Conservation (phyloP, 305 asterid species). For the Petunia hybrid region DNA sequence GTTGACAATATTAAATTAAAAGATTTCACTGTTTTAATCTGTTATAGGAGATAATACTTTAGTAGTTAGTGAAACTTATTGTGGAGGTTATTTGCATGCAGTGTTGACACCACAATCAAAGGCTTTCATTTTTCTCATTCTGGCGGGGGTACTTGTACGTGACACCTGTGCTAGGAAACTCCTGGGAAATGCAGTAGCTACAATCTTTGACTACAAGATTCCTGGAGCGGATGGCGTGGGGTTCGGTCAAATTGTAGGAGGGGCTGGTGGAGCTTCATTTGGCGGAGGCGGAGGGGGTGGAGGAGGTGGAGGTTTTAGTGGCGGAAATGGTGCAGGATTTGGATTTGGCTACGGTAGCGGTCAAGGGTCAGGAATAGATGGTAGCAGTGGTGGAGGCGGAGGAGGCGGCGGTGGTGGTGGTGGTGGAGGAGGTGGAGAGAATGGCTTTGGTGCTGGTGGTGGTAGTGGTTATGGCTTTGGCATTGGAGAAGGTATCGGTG, state of each 20-base stretch:
- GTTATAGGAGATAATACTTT: no score
- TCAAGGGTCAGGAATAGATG: not conserved
- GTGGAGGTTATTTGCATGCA: not conserved
- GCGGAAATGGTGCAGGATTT: conserved; percentile 28
- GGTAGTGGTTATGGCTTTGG: conserved; percentile 25
- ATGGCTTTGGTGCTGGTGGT: no score
- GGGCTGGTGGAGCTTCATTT: conserved; percentile 31
- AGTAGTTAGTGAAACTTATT: no score
- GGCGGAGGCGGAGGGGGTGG: conserved; percentile 32
- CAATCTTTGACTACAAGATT: conserved; percentile 15
- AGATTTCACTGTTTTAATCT: no score
- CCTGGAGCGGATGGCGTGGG: conserved; percentile 19
- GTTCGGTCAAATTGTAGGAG: conserved; percentile 33
- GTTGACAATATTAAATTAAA: no score
- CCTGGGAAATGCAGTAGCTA: conserved; percentile 22
- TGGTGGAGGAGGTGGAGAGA: no score
- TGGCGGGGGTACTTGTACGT: conserved; percentile 17
- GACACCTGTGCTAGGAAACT: conserved; percentile 17
- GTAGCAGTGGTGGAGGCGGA: not conserved
- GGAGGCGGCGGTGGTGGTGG: conserved; percentile 33
- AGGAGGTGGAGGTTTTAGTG: conserved; percentile 24
- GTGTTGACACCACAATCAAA: conserved; percentile 1
- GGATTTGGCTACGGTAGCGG: conserved; percentile 27
- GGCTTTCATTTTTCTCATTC: not conserved
- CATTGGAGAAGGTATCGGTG: conserved; percentile 33